Base-by-base conservation (phyloP, 2,329 filamentous ascomycete species). In the Spiromastix sp. region DNA sequence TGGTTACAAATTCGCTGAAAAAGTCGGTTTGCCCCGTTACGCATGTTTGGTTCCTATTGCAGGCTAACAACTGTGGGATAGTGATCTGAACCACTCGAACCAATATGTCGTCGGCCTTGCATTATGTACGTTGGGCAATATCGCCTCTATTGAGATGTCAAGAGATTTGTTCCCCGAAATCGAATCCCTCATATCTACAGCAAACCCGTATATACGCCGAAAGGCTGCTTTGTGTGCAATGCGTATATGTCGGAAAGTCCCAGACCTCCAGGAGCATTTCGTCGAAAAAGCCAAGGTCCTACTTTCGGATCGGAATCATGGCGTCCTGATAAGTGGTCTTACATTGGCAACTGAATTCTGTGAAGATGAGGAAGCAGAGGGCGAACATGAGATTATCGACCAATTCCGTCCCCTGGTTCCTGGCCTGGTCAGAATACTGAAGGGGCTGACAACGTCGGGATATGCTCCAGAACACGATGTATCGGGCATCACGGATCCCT, bases 221-320 rank as follows among this genome's bases (percentile, higher is more conserved):
- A 98, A 98, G 68, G 91, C 91, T 12, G 91, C 91, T 3, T 72
- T 98, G n/a, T 98, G 91, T 63, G 91, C 91, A 33, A 98, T 98
- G 91, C 77, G 87, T 47, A 95, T 98, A 70, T 95, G 87, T 65
- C 81, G 86, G 50, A 98, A 98, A 62, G 91, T 98, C 8, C 91
- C 93, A 4, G 91, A 98, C 58, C 66, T 98, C 36, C 85, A 94
- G 60, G 93, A 98, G 59, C 87, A 98, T 62, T 98, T 98, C 54
- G 57, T 95, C 39, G 91, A 98, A 42, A 96, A 96, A 60, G 84
- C 89, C 11, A 82, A 91, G 42, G 72, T 85, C 18, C 70, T 98
- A 7, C 67, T 98, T 15, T 82, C 85, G 17, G 91, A 98, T 60
- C 74, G 91, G 42, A 98, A 98, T 61, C 91, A 98, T 48, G 93